Evolutionary conservation across 441 rosid species (phyloP), one percentile per base, ranked within the genome.

Genomic region (Erodium texanum): DNA sequence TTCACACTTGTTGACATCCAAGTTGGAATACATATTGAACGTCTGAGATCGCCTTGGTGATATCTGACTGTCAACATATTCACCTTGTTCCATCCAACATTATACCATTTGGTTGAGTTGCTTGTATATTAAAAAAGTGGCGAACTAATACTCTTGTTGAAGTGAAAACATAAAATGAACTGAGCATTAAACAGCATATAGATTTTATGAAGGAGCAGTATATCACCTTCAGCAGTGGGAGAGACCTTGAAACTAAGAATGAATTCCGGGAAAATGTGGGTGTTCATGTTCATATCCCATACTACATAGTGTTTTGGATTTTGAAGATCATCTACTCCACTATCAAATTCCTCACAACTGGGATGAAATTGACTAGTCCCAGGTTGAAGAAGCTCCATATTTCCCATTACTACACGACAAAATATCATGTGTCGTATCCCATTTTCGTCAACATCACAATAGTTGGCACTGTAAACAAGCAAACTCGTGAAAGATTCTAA

Each of bases 391-490:
- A 63, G 83, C 82, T 92, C 99, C 91, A 87, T 87, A n/a, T 83
- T 87, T 70, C 98, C 99, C 98, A 90, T 78, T 77, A 95, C 90
- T 72, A 92, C 96, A 75, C 92, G 93, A 73, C 98, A 92, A 23
- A 87, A 78, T 62, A 89, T 76, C 83, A 95, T 77, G 78, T 86
- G 80, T 8, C 73, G 84, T 24, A 84, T 79, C 41, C 89, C 96
- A 67, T 87, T 90, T 88, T 92, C 97, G 78, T 95, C 97, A 87
- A 81, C 77, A 92, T 95, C 99, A 85, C 89, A 85, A 76, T 74
- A 78, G 12, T 73, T 84, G 36, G 87, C 96, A 85, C 99, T 95
- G 95, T 64, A 77, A 72, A 70, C 77, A 80, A 75, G 59, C 63
- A 61, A 66, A 67, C 36, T 24, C 29, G 67, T 68, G 65, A 72